Conservation (phyloP, 169 alveolate genomes). For the Eimeria zaria region DNA sequence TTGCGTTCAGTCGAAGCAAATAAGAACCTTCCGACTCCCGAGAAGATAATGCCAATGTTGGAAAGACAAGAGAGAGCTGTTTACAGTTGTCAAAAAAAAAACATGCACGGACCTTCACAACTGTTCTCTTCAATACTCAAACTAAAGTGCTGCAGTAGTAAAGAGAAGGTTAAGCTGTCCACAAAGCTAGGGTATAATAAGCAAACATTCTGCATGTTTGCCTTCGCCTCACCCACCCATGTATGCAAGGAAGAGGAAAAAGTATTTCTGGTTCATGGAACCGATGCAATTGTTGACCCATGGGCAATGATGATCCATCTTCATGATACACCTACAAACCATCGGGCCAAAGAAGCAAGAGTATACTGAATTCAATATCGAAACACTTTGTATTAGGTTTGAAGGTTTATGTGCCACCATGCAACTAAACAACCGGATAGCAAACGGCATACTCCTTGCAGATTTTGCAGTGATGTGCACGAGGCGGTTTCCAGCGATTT, state of each 20-base stretch:
- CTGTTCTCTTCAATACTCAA: not conserved
- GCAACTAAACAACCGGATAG: no score
- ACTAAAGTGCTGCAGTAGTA: not conserved
- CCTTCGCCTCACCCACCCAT: constrained; percentile 75
- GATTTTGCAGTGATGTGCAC: constrained; percentile 95
- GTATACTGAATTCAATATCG: not conserved
- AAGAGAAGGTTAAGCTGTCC: not conserved
- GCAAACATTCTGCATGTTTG: not conserved
- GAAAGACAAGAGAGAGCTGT: constrained; percentile 74
- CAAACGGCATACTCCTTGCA: constrained; percentile 91
- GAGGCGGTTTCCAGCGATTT: constrained; percentile 93
- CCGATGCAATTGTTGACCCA: constrained; percentile 96
- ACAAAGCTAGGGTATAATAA: not conserved
- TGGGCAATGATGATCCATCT: constrained; percentile 96
- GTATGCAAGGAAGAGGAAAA: constrained; percentile 92
- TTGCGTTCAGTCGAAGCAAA: constrained; percentile 40
- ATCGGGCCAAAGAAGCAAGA: not conserved
- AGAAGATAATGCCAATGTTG: constrained; percentile 67
- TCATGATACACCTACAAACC: constrained; percentile 80
- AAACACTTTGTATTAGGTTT: not conserved
- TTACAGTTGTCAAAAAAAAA: not conserved
- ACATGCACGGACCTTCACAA: not conserved
- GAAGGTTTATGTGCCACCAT: no score
- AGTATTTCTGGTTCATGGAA: constrained; percentile 92
- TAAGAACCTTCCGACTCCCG: constrained; percentile 61